These are phyloP conservation scores for Boletellus ananiceps DNA, from an alignment of 768 basidiomycete species.

Conservation along the genomic window DNA sequence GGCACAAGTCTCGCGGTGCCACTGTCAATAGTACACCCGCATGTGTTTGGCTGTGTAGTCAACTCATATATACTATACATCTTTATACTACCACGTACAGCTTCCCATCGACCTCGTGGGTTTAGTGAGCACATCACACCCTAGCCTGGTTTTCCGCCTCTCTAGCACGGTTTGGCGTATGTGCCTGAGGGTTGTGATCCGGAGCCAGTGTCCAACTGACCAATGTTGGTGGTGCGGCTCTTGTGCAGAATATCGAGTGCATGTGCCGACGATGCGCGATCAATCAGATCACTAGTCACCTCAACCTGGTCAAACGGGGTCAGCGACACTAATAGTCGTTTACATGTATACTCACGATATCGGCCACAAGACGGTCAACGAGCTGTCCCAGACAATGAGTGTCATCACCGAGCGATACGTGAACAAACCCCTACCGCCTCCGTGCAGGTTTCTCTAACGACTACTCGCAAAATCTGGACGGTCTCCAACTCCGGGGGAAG, in stretches of 20 bases:
- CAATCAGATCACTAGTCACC: constrained; percentile 54
- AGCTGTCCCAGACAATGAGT: constrained; percentile 38
- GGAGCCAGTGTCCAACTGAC: constrained; percentile 48
- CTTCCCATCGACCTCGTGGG: too few relatives aligned
- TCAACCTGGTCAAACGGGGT: constrained; percentile 42
- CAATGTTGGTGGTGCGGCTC: constrained; percentile 27
- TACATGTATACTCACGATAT: constrained; percentile 50
- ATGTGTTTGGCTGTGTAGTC: not conserved
- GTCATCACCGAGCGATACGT: constrained; percentile 20
- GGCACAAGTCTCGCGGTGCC: too few relatives aligned
- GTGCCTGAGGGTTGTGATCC: constrained; percentile 53
- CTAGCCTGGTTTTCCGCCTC: too few relatives aligned
- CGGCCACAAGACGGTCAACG: constrained; percentile 58
- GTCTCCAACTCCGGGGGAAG: constrained; percentile 49
- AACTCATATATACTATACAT: not conserved
- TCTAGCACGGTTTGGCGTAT: constrained; percentile 62
- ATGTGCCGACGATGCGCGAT: constrained; percentile 45
- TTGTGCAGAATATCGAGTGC: constrained; percentile 43
- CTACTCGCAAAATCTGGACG: constrained; percentile 58
- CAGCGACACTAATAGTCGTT: not conserved
- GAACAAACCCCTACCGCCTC: constrained; percentile 39
- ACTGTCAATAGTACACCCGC: not conserved
- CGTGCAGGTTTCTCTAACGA: constrained; percentile 52
- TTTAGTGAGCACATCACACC: too few relatives aligned
- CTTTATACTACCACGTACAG: not conserved